These are phyloP conservation scores for Eucalyptus shirleyi DNA, from an alignment of 345 rosid species.

Conservation along the genomic window DNA sequence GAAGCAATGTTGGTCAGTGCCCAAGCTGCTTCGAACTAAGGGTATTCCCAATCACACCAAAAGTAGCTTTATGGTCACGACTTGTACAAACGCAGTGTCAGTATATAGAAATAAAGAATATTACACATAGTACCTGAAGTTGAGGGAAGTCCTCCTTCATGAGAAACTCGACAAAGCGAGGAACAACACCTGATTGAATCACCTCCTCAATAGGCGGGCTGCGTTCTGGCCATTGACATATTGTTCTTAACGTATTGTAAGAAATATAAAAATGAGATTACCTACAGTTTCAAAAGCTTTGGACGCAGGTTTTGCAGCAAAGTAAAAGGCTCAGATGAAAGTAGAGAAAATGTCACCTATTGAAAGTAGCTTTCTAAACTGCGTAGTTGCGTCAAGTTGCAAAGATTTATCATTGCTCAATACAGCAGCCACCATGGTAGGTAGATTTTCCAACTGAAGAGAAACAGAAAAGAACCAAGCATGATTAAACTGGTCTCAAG, in stretches of 20 bases:
- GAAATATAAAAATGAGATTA: neutral
- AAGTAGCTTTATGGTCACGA: neutral
- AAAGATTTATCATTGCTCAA: conserved; percentile 42
- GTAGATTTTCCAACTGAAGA: conserved; percentile 60
- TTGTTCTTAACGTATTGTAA: neutral
- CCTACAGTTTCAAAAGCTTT: neutral
- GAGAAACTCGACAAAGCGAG: conserved; percentile 80
- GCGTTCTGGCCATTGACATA: conserved; percentile 30
- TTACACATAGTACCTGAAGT: conserved; percentile 40
- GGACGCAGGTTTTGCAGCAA: neutral
- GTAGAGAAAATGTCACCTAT: conserved; percentile 28
- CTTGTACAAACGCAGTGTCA: neutral
- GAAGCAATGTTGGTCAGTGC: conserved; percentile 86
- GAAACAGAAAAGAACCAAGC: neutral
- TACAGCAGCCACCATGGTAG: conserved; percentile 59
- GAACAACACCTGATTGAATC: conserved; percentile 70
- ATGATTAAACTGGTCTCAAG: neutral
- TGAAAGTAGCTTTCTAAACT: conserved; percentile 69
- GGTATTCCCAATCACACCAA: neutral
- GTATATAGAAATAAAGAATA: neutral
- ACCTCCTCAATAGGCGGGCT: conserved; percentile 88
- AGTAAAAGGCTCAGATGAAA: neutral
- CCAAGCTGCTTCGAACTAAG: conserved; percentile 89
- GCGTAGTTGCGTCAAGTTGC: conserved; percentile 80
- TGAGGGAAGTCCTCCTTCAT: conserved; percentile 73